A percentile compares a stretch with the other conserved stretches of the same genome.
Conservation (phyloP, 2,329 filamentous ascomycete genomes). For the Coniochaeta hoffmannii region DNA sequence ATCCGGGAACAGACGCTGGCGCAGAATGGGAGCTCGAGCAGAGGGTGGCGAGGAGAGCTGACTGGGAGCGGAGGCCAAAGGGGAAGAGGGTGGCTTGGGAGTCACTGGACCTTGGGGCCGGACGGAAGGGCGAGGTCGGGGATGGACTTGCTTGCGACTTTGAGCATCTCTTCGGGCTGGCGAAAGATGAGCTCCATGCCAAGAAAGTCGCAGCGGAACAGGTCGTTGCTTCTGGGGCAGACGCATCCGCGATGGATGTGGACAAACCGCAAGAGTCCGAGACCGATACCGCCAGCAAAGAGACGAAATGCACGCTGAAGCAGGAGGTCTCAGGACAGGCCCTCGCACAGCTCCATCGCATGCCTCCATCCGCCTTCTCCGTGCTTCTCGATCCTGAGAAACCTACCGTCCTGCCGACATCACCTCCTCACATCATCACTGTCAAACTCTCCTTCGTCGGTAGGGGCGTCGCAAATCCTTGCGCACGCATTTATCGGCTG, state of each 20-base stretch:
- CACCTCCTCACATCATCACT: constrained; percentile 40
- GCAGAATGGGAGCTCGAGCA: constrained; percentile 68
- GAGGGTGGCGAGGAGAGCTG: constrained; percentile 46
- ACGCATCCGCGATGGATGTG: constrained; percentile 6
- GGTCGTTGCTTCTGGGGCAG: constrained; percentile 1
- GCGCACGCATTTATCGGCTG: constrained; percentile 81
- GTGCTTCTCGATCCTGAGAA: constrained; percentile 19
- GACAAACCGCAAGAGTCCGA: constrained; percentile 7
- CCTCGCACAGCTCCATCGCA: constrained; percentile 24
- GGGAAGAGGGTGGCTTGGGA: constrained; percentile 73
- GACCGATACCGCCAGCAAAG: not conserved
- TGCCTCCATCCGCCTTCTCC: constrained; percentile 28
- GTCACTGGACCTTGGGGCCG: constrained; percentile 64
- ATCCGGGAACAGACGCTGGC: constrained; percentile 70
- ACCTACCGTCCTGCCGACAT: constrained; percentile 14
- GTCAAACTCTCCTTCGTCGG: constrained; percentile 60
- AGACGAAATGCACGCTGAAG: not conserved
- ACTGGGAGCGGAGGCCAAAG: constrained; percentile 74
- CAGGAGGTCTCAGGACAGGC: constrained; percentile 6
- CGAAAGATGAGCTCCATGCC: constrained; percentile 4
- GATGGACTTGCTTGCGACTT: constrained; percentile 79
- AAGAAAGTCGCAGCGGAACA: constrained; percentile 1
- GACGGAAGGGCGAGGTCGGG: constrained; percentile 75
- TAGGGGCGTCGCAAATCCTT: constrained; percentile 62
- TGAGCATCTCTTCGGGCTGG: constrained; percentile 53